Evolutionary conservation across 75 land plant genomes (phyloP).

Genomic region (Cupressus sempervirens): DNA sequence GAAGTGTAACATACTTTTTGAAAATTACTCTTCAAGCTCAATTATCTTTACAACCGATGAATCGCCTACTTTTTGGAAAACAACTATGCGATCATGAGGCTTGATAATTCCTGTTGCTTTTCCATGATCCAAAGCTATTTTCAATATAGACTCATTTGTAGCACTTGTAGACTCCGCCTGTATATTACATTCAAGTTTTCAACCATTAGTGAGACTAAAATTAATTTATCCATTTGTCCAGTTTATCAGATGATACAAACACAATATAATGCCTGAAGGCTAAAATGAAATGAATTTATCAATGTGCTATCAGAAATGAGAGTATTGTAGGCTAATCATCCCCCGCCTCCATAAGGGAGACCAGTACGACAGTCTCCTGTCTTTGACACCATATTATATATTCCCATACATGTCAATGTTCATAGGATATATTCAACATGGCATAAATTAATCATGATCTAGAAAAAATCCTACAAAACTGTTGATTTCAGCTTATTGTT

Average conservation of each 20-base stretch:
- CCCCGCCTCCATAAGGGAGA: neutral
- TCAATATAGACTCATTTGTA: slow-evolving; percentile 39
- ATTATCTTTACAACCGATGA: slow-evolving; percentile 52
- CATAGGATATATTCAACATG: neutral
- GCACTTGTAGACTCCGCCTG: slow-evolving; percentile 23
- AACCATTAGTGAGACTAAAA: neutral
- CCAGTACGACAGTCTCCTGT: neutral
- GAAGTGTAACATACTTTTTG: slow-evolving; percentile 40
- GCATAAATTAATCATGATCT: neutral
- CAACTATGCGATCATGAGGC: slow-evolving; percentile 46
- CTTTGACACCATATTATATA: neutral
- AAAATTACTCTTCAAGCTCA: slow-evolving; percentile 23
- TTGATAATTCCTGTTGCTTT: slow-evolving; percentile 44
- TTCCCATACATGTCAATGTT: neutral
- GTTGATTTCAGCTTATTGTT: neutral
- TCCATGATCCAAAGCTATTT: slow-evolving; percentile 45
- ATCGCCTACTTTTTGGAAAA: slow-evolving; percentile 59
- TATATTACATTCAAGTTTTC: too few relatives aligned
- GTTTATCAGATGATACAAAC: neutral
- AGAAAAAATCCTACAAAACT: neutral
- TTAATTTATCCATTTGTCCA: neutral
- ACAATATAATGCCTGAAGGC: neutral
- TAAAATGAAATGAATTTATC: neutral
- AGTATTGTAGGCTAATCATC: neutral
- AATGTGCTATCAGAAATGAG: neutral